Base-by-base conservation (phyloP, 805 yeast species). In the Lipomyces oligophaga region DNA sequence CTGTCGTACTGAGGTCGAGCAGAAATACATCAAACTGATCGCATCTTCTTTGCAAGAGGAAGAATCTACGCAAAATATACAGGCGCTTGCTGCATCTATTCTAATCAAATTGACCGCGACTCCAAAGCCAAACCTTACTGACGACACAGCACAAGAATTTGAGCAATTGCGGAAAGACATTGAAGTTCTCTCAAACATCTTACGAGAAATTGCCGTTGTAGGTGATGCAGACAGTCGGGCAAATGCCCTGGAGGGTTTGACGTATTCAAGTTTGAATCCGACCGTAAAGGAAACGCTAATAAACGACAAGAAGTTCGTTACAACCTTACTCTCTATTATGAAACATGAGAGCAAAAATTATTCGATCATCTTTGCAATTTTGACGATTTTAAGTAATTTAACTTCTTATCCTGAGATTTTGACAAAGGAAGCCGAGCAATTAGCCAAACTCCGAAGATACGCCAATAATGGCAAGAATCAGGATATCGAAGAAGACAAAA, bases 201-300 rank as follows among this genome's bases (percentile, higher is more conserved):
- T 66, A 44, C 67, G 63, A 37, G 55, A 56, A 8, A 51, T 53
- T n/a, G 34, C 60, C 6, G 50, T 55, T 22, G 43, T 41, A 7
- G 40, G 41, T 24, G 38, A 42, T 10, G 46, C 21, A 7, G 19
- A 47, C n/a, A 38, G 48, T n/a, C 45, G 41, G 15, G 42, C 49
- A 1, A 22, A 34, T 24, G 45, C 52, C n/a, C 37, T 52, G 18
- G 73, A 68, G 47, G 71, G 70, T 1, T 60, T 68, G 16, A 68
- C 70, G 2, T 62, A 65, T 43, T 60, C 72, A 3, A 58, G 68
- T 7, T 20, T 60, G 22, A 53, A 64, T 19, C 46, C 60, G 5
- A 35, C 58, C 4, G 70, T 67, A 30, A 63, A 63, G 38, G 31
- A 45, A 24, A 56, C 65, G 7, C 31, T 60, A 18, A 52, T 49